These are phyloP conservation scores for Scheffersomyces stambukii DNA, from an alignment of 1,139 yeast species.

Conservation along the genomic window DNA sequence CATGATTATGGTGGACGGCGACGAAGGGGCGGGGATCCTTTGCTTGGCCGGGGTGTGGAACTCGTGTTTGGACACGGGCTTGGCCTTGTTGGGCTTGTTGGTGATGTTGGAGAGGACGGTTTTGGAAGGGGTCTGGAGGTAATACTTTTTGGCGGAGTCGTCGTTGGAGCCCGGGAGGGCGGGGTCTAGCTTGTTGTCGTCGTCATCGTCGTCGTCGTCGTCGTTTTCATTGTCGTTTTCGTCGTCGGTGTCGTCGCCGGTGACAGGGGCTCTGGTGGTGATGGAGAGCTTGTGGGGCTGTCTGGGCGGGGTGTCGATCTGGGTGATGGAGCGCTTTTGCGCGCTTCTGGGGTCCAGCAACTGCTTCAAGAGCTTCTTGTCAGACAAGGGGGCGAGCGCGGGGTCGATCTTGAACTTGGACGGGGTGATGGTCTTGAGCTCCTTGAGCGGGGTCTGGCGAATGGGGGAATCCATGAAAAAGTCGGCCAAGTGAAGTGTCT, in stretches of 20 bases:
- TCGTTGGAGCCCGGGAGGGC: too few species aligned
- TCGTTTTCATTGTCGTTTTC: slow-evolving; percentile 2
- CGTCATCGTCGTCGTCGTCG: slow-evolving; percentile 3
- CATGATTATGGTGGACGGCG: slow-evolving; percentile 33
- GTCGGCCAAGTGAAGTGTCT: slow-evolving; percentile 39
- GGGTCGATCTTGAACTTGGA: slow-evolving; percentile 30
- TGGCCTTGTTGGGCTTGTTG: slow-evolving; percentile 17
- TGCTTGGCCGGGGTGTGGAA: slow-evolving; percentile 24
- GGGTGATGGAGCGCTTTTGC: slow-evolving; percentile 33
- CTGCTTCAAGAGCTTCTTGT: slow-evolving; percentile 8
- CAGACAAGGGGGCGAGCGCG: slow-evolving; percentile 11
- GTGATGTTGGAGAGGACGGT: slow-evolving; percentile 24
- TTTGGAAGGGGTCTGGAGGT: slow-evolving; percentile 31
- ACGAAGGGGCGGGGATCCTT: slow-evolving; percentile 17
- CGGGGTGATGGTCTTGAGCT: slow-evolving; percentile 41
- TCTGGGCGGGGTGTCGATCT: slow-evolving; percentile 40
- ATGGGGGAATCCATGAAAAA: slow-evolving; percentile 46
- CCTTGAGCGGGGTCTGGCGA: slow-evolving; percentile 27
- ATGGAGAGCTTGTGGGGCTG: slow-evolving; percentile 34
- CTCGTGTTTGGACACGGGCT: too few species aligned
- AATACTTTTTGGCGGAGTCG: slow-evolving; percentile 2
- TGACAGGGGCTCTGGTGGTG: slow-evolving; percentile 10
- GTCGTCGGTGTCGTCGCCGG: slow-evolving; percentile 10
- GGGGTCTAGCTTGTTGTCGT: slow-evolving; percentile 2
- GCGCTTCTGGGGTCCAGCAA: slow-evolving; percentile 21